Evolutionary conservation across 805 yeast genomes (phyloP).

Genomic region (Nakazawaea molendinolei): DNA sequence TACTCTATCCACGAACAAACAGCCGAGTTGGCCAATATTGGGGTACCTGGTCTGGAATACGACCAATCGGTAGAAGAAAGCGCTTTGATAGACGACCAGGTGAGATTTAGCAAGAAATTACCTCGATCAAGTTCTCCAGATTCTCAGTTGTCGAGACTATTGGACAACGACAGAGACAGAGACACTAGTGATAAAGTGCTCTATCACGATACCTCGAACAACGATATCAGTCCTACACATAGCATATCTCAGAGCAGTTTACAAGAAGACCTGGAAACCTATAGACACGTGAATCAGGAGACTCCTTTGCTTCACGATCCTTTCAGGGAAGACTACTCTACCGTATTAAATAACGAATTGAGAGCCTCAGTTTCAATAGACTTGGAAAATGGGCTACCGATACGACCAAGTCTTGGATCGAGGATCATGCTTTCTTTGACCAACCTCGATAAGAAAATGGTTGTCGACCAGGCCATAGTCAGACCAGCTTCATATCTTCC

Average conservation of each 20-base stretch:
- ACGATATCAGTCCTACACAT: constrained; percentile 6
- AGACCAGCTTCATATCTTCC: constrained; percentile 54
- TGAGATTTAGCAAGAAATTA: background rate
- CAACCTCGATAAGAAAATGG: constrained; percentile 17
- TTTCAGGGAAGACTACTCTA: constrained; percentile 5
- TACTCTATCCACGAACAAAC: constrained; percentile 49
- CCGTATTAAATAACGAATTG: constrained; percentile 2
- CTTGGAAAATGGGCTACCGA: constrained; percentile 10
- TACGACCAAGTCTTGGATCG: constrained; percentile 1
- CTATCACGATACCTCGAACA: background rate
- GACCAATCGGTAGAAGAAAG: constrained; percentile 13
- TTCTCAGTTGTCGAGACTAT: constrained; percentile 10
- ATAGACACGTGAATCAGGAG: constrained; percentile 1
- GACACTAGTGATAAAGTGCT: no score
- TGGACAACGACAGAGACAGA: constrained; percentile 3
- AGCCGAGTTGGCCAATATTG: constrained; percentile 50
- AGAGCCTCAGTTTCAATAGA: constrained; percentile 11
- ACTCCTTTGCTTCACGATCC: constrained; percentile 9
- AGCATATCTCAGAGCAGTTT: constrained; percentile 2
- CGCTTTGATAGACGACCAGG: background rate
- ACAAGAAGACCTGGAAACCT: constrained; percentile 4
- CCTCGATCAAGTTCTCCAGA: constrained; percentile 6
- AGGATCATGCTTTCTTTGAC: background rate
- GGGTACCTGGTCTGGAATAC: constrained; percentile 33
- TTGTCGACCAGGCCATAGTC: constrained; percentile 20